Evolutionary conservation across 768 basidiomycete species (phyloP).

Genomic region (Favolaschia claudopus): DNA sequence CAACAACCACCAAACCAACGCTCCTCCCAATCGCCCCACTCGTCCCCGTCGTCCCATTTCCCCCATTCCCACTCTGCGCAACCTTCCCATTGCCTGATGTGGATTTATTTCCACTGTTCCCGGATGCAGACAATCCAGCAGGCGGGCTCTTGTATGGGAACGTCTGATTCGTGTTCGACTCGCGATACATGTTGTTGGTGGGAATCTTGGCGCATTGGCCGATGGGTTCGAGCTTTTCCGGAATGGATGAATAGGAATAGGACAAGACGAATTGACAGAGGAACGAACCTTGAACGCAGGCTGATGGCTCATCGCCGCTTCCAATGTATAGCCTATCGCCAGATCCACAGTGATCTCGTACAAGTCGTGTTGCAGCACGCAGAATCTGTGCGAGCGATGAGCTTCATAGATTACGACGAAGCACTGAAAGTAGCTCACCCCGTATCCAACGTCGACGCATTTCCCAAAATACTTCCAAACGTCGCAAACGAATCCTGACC

Average conservation of each 20-base stretch:
- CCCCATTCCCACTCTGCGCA: too few species aligned
- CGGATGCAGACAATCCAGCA: conserved; percentile 41
- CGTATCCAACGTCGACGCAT: conserved; percentile 65
- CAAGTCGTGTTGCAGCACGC: conserved; percentile 90
- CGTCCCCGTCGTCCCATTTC: too few species aligned
- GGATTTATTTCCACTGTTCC: conserved; percentile 23
- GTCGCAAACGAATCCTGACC: conserved; percentile 71
- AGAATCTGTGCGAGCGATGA: conserved; percentile 59
- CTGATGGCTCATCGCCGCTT: conserved; percentile 71
- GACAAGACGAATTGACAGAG: not conserved
- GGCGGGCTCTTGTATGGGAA: conserved; percentile 63
- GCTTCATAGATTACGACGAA: not conserved
- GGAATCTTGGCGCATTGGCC: conserved; percentile 77
- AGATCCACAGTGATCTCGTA: conserved; percentile 88
- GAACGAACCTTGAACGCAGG: conserved; percentile 68
- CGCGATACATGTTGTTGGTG: conserved; percentile 77
- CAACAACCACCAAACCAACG: too few species aligned
- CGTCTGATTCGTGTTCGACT: conserved; percentile 76
- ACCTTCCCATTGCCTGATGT: conserved; percentile 49
- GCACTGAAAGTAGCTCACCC: conserved; percentile 51
- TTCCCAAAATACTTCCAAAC: conserved; percentile 78
- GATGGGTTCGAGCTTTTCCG: conserved; percentile 71
- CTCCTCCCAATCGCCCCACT: too few species aligned
- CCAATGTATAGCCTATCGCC: conserved; percentile 86
- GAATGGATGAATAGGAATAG: conserved; percentile 2